These are phyloP conservation scores for Thalassiosira hispida DNA, from an alignment of 352 stramenopile species.

Conservation along the genomic window DNA sequence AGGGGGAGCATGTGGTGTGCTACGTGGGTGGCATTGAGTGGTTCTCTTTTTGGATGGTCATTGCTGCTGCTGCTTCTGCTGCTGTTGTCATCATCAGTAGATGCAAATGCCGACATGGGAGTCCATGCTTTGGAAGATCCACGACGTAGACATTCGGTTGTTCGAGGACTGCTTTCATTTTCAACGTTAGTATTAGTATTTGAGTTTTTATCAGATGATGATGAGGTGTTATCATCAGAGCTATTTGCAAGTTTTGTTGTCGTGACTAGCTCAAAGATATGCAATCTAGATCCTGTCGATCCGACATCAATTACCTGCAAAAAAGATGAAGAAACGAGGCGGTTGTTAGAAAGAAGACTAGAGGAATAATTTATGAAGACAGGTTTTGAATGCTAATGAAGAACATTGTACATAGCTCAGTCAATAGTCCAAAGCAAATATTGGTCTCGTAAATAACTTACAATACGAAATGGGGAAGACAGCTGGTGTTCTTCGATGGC, in stretches of 20 bases:
- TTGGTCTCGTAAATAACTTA: conserved; percentile 23
- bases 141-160: conserved; percentile 65
- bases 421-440: too few species aligned
- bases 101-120: conserved; percentile 75
- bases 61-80: conserved; percentile 24
- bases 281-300: conserved; percentile 81
- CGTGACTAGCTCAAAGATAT: conserved; percentile 83
- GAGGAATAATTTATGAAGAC: too few species aligned
- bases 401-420: too few species aligned
- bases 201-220: conserved; percentile 9
- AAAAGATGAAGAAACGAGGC: conserved; percentile 6
- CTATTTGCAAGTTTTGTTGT: not conserved
- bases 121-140: conserved; percentile 73
- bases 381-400: too few species aligned
- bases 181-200: conserved; percentile 14
- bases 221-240: conserved; percentile 6
- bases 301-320: conserved; percentile 80
- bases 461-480: conserved; percentile 57
- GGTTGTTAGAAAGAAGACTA: too few species aligned
- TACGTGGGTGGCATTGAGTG: conserved; percentile 69
- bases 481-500: not conserved
- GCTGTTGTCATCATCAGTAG: conserved; percentile 22
- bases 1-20: conserved; percentile 78
- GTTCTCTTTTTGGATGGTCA: conserved; percentile 14
- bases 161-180: conserved; percentile 11